Base-by-base conservation (phyloP, 345 rosid genomes). In the Camelina sativa region DNA sequence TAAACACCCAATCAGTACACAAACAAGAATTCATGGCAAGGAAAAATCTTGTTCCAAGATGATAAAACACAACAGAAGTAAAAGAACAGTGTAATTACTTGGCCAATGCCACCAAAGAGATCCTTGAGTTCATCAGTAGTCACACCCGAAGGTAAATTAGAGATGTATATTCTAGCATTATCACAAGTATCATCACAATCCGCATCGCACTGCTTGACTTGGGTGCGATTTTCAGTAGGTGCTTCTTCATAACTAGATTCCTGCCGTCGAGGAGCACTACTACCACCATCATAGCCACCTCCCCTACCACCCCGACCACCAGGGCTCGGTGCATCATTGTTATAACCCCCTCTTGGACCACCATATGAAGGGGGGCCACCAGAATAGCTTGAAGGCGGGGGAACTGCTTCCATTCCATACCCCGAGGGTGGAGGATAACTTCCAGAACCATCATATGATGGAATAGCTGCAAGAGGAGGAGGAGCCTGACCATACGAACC, bases 41-140 rank as follows among this genome's bases (percentile, higher is more conserved):
- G 56, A 23, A 58, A 52, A 46, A 55, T 17, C 57, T 55, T 20
- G 55, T 48, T 51, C 37, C 5, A 46, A 64, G 16, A 46, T 30
- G 41, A 19, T 25, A 59, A 19, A 63, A 48, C 43, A 64, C 52
- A 75, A 64, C 53, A 67, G 72, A 58, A 73, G 76, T 59, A 82
- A 80, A 41, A 60, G 76, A 65, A 32, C 63, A 77, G 72, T 51
- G 59, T 71, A 47, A 77, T 86, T 91, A 96, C 99, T 83, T 86
- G 96, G 85, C 99, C 96, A 82, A 96, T 89, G 87, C 99, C 96
- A 44, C 96, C 96, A 78, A 96, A 96, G 78, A 96, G 95, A 19
- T 91, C 97, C 69, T 80, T 84, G 83, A 96, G 84, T 76, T 96
- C 93, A 58, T 96, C 99, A 59, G 48, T 62, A 23, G 97, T 91